phyloP scores from a whole-genome alignment of 179 eudicot genomes.

The Gypsophila paniculata region DNA sequence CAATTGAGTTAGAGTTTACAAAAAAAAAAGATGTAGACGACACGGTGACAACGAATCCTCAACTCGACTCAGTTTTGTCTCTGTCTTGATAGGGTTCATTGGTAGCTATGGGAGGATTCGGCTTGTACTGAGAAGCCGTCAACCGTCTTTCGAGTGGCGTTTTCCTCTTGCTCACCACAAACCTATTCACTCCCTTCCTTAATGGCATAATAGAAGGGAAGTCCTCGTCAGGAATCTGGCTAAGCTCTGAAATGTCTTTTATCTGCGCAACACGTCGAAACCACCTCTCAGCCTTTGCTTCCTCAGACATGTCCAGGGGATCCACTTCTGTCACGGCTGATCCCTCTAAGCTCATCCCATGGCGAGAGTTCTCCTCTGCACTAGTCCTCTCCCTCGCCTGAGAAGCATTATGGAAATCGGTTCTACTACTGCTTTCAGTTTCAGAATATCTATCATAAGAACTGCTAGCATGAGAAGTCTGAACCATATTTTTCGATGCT shows the following conservation, averaged over 20 bases:
- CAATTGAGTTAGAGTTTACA: background rate
- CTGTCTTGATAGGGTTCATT: constrained; percentile 35
- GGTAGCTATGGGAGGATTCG: constrained; percentile 55
- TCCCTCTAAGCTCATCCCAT: constrained; percentile 82
- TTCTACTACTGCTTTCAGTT: constrained; percentile 16
- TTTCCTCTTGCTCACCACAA: constrained; percentile 96
- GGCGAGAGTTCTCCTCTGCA: constrained; percentile 31
- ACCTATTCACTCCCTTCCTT: constrained; percentile 90
- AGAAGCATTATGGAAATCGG: constrained; percentile 11
- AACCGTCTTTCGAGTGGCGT: constrained; percentile 88
- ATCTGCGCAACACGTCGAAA: constrained; percentile 86
- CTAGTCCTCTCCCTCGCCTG: constrained; percentile 28
- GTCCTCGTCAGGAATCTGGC: constrained; percentile 92
- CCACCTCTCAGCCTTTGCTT: constrained; percentile 93
- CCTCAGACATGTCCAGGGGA: constrained; percentile 96
- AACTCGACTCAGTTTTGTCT: constrained; percentile 36
- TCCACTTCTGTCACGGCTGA: constrained; percentile 79
- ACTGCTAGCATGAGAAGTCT: constrained; percentile 14
- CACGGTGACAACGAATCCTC: constrained; percentile 1
- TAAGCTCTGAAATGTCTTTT: constrained; percentile 85
- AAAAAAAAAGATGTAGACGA: background rate
- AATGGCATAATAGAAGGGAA: constrained; percentile 96
- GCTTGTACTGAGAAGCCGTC: constrained; percentile 64
- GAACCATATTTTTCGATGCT: constrained; percentile 17
- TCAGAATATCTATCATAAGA: constrained; percentile 18